phyloP scores from a whole-genome alignment of 768 basidiomycete species.

The Favolaschia claudopus region DNA sequence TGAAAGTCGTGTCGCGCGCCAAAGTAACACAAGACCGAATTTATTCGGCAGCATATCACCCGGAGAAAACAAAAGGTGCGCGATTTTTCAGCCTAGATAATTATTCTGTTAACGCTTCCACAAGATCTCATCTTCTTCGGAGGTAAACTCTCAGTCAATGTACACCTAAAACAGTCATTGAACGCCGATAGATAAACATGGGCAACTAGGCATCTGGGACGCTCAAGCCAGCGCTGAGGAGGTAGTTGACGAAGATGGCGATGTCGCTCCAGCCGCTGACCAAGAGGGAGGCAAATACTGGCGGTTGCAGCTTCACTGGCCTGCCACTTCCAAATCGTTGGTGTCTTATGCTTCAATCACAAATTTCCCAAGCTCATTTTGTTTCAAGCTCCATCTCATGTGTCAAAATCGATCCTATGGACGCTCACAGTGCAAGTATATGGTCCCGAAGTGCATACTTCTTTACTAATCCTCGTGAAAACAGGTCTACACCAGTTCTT shows the following conservation, averaged over 20 bases:
- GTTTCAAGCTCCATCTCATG: constrained; percentile 65
- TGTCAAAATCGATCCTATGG: constrained; percentile 78
- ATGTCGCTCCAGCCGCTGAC: constrained; percentile 46
- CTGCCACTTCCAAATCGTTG: constrained; percentile 72
- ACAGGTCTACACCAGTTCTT: constrained; percentile 82
- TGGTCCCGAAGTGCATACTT: background rate
- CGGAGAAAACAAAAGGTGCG: constrained; percentile 57
- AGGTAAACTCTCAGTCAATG: constrained; percentile 46
- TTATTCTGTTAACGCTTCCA: constrained; percentile 57
- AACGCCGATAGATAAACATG: constrained; percentile 72
- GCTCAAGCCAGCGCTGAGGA: constrained; percentile 76
- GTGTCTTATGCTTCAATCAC: background rate
- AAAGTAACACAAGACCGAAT: constrained; percentile 81
- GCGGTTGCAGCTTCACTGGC: constrained; percentile 86
- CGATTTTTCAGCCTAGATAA: background rate
- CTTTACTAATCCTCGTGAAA: constrained; percentile 3
- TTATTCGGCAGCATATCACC: constrained; percentile 84
- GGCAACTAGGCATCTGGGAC: constrained; percentile 88
- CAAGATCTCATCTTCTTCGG: constrained; percentile 91
- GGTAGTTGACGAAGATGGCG: constrained; percentile 68
- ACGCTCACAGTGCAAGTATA: constrained; percentile 71
- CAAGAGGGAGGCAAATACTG: constrained; percentile 78
- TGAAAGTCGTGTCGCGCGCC: constrained; percentile 78
- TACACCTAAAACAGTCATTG: background rate
- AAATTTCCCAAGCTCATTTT: background rate